Evolutionary conservation across 2,329 filamentous ascomycete species (phyloP), one percentile per base, ranked within the genome.

Genomic region (Lachnellula hyalina): DNA sequence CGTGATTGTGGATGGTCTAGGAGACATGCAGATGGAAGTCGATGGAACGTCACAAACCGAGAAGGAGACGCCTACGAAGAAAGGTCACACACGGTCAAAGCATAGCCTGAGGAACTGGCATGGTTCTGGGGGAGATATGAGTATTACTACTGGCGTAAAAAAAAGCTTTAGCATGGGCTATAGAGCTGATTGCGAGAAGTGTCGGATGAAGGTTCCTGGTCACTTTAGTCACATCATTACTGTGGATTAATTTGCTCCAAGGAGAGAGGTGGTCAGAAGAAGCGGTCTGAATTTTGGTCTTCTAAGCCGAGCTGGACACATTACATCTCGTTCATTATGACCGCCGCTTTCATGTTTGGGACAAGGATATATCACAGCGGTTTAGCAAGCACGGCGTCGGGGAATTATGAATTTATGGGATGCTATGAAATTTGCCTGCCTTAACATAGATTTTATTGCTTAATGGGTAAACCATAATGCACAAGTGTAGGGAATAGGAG

Each of bases 191-290:
- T 92, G 88, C 68, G 87, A 90, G 58, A 90, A 90, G 71, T 92
- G 88, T 71, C 80, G 79, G 45, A 77, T 81, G 67, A 87, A 85
- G 67, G 85, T 90, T 7, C 87, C 88, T 0, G 88, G 88, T 1
- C 88, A 92, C 68, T 91, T 90, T 67, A 90, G 87, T 66, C 88
- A 92, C 71, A 89, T 91, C 56, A 83, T 90, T 60, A 78, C 63
- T 65, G 65, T 53, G 64, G 53, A 54, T 19, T 32, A 36, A 17
- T 46, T 8, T 41, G 17, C 7, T 15, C n/a, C 19, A n/a, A 32
- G 1, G 25, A 49, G 25, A 42, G 15, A 5, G 28, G 11, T 7
- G 25, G 19, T 25, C 19, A 14, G 11, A 15, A n/a, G 9, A 35
- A 48, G 32, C 25, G 25, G 25, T 7, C 25, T 25, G 25, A 8